A percentile compares a stretch with the other conserved stretches of the same genome.
Evolutionary conservation across 2,329 filamentous ascomycete genomes (phyloP).

Genomic region (Ceratocystiopsis brevicomis): DNA sequence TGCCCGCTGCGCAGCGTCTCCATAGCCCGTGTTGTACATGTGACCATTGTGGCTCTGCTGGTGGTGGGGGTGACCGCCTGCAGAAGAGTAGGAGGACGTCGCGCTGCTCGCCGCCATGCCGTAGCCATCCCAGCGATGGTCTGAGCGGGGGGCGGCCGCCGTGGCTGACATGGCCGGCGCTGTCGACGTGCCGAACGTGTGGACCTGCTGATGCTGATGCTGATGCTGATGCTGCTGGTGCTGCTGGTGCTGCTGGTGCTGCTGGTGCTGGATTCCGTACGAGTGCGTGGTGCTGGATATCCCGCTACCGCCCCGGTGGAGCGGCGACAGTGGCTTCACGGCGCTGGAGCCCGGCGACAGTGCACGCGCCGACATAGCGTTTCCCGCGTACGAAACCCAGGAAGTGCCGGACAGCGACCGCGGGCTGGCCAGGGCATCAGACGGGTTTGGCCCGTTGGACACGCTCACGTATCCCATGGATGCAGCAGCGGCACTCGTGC

Average conservation of each 20-base stretch:
- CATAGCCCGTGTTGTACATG: conserved; percentile 8
- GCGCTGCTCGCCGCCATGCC: conserved; percentile 1
- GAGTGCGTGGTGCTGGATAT: conserved; percentile 1
- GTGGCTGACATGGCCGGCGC: neutral
- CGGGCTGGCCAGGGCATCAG: conserved; percentile 33
- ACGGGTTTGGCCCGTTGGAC: conserved; percentile 20
- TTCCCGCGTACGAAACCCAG: conserved; percentile 19
- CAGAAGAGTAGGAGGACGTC: neutral
- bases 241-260: conserved; percentile 31
- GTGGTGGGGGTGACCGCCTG: conserved; percentile 4
- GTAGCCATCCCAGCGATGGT: conserved; percentile 9
- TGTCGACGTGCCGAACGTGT: too few species aligned
- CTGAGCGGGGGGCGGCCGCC: neutral
- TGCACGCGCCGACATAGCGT: conserved; percentile 18
- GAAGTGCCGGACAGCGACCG: conserved; percentile 29
- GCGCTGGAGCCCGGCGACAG: conserved; percentile 19
- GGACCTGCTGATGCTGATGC: conserved; percentile 1
- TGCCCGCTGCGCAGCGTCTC: conserved; percentile 7
- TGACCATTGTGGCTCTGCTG: conserved; percentile 5
- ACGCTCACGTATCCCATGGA: conserved; percentile 20
- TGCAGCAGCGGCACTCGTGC: conserved; percentile 10
- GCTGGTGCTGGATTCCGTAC: conserved; percentile 23
- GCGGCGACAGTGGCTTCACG: neutral
- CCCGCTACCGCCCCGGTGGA: conserved; percentile 13
- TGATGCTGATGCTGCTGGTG: conserved; percentile 11